Percentiles rank a stretch among this genome's conserved stretches.
Evolutionary conservation across 75 land plant species (phyloP).

Genomic region (Cupressus sempervirens): DNA sequence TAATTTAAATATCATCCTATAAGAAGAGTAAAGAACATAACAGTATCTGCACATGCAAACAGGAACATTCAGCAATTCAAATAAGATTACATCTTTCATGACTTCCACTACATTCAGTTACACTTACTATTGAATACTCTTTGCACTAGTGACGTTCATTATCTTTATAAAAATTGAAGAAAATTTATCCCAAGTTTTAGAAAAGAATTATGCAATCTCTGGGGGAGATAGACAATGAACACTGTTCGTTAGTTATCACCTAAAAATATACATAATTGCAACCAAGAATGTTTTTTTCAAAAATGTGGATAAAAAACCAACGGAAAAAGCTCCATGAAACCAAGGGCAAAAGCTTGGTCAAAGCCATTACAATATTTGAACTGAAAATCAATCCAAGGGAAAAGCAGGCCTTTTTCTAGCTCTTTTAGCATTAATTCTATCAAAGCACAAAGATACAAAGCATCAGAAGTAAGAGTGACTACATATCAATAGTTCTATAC

Average conservation of each 20-base stretch:
- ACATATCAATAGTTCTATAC: too few species aligned
- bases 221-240: not conserved
- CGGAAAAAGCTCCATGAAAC: not conserved
- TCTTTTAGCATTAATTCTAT: not conserved
- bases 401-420: not conserved
- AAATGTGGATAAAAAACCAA: not conserved
- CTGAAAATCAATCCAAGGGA: not conserved
- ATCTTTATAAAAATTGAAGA: not conserved
- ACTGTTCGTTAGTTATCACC: not conserved
- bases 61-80: not conserved
- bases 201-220: not conserved
- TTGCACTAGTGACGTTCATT: not conserved
- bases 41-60: not conserved
- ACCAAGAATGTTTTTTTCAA: too few species aligned
- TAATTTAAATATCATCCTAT: not conserved
- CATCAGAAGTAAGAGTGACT: too few species aligned
- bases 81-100: not conserved
- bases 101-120: not conserved
- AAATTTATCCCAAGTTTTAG: not conserved
- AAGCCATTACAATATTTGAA: not conserved
- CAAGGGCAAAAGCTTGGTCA: too few species aligned
- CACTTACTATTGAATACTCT: not conserved
- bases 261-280: not conserved
- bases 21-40: not conserved
- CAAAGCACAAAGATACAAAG: not conserved